phyloP scores from a whole-genome alignment of 805 yeast genomes.

The Clavispora asparagi region DNA sequence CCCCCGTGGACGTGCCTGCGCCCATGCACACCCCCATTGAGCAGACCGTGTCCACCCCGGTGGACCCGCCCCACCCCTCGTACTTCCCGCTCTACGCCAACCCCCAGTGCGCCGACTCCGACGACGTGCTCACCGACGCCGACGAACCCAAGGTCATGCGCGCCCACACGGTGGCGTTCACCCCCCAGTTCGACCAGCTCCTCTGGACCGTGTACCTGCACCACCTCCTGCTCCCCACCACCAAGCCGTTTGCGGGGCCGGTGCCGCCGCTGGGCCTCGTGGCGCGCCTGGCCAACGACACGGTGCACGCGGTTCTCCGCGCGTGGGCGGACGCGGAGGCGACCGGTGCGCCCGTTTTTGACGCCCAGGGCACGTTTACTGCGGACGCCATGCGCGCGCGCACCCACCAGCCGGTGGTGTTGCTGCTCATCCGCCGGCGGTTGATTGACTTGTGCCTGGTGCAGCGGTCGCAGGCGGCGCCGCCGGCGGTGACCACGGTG shows the following conservation, averaged over 20 bases:
- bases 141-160: constrained; percentile 27
- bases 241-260: constrained; percentile 40
- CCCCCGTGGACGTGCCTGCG: not conserved
- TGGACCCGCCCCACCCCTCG: constrained; percentile 21
- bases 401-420: constrained; percentile 32
- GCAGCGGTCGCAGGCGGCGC: constrained; percentile 8
- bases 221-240: constrained; percentile 37
- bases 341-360: constrained; percentile 18
- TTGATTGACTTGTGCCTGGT: constrained; percentile 34
- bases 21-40: constrained; percentile 34
- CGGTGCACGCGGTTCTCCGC: constrained; percentile 24
- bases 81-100: constrained; percentile 23
- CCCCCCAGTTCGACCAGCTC: constrained; percentile 32
- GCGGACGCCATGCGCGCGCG: constrained; percentile 27
- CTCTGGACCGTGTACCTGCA: constrained; percentile 30
- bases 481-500: constrained; percentile 8
- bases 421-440: constrained; percentile 38
- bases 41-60: constrained; percentile 37
- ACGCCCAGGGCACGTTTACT: constrained; percentile 28
- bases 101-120: constrained; percentile 34
- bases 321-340: constrained; percentile 9
- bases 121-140: constrained; percentile 37
- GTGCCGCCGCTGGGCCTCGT: constrained; percentile 43
- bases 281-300: constrained; percentile 39
- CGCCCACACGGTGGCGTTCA: constrained; percentile 30